Evolutionary conservation across 2,329 filamentous ascomycete genomes (phyloP), one percentile per base, ranked within the genome.

Genomic region (Zymoseptoria tritici): DNA sequence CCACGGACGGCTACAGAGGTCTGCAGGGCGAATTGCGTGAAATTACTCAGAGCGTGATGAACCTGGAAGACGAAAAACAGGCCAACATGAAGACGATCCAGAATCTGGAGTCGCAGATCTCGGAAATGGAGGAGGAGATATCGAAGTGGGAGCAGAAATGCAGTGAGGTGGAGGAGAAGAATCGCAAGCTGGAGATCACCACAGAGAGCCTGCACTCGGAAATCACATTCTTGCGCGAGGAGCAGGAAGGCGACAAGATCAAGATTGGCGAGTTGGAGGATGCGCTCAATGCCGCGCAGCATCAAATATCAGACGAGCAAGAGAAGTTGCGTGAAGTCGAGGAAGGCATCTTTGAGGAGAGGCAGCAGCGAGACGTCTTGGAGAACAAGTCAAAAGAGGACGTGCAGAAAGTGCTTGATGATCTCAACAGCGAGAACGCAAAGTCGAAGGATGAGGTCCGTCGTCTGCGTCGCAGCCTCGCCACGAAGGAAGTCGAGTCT

Each of bases 171-270:
- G 93, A 93, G 70, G 85, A 88, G 67, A 97, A 97, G 79, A 87
- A 89, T 54, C 89, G 96, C 69, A 85, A 92, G 57, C 81, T 97
- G 2, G 87, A 89, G 3, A 90, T 99, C 31, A 92, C 97, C 71
- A 88, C 93, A 65, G 94, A 99, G 75, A 96, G 90, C 4, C 88
- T 89, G 59, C 93, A 97, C 68, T 88, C 88, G 60, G 94, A 99
- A 74, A 95, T 97, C 75, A 87, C 90, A 1, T 99, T 99, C 81
- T 75, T 99, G 55, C 87, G 94, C 1, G 94, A 99, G 72, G 94
- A 99, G 77, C 94, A 99, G 74, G 94, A 99, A 75, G 85, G 84
- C 19, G 94, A 99, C 79, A 99, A 99, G 81, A 96, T 99, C 72
- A 92, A 91, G 75, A 97, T 99, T 69, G 91, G 93, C 46, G 91